Evolutionary conservation across 192 early-diverging fungal genomes (phyloP).

Genomic region (Coemansia brasiliensis): DNA sequence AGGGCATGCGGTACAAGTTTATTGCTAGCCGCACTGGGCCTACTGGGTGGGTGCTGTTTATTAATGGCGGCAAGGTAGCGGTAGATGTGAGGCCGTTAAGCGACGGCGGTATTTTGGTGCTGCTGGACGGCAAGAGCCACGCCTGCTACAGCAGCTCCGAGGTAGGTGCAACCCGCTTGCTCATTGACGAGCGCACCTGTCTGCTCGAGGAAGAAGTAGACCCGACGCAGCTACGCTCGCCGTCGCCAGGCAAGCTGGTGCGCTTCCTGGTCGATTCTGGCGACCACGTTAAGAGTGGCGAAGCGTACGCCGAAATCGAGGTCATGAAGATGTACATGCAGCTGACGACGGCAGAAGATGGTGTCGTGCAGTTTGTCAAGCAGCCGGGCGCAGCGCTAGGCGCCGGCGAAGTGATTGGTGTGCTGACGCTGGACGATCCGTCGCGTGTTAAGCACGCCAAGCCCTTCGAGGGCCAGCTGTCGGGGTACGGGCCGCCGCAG

Average conservation of each 20-base stretch:
- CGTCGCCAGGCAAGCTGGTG: slow-evolving; percentile 96
- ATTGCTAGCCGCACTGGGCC: slow-evolving; percentile 78
- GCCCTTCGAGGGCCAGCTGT: slow-evolving; percentile 76
- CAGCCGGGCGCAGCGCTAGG: slow-evolving; percentile 81
- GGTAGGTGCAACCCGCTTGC: slow-evolving; percentile 81
- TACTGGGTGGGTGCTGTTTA: slow-evolving; percentile 72
- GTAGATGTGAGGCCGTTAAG: slow-evolving; percentile 83
- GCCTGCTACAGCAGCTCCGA: slow-evolving; percentile 90
- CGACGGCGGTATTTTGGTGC: slow-evolving; percentile 89
- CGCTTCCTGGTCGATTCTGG: slow-evolving; percentile 92
- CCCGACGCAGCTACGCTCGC: slow-evolving; percentile 93
- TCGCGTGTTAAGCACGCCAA: slow-evolving; percentile 85
- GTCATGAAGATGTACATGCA: slow-evolving; percentile 99
- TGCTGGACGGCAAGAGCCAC: slow-evolving; percentile 89
- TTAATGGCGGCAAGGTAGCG: slow-evolving; percentile 81
- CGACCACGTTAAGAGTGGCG: slow-evolving; percentile 81
- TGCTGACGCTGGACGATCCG: slow-evolving; percentile 92
- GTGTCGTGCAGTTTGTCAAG: slow-evolving; percentile 85
- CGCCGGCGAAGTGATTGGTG: slow-evolving; percentile 92
- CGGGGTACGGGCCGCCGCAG: slow-evolving; percentile 73
- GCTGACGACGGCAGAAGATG: slow-evolving; percentile 85
- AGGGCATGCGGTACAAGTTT: slow-evolving; percentile 90
- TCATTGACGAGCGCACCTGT: slow-evolving; percentile 89
- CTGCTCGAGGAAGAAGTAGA: slow-evolving; percentile 95
- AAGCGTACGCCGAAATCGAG: slow-evolving; percentile 98